A percentile compares a stretch with the other conserved stretches of the same genome.
Conservation (phyloP, 2,329 filamentous ascomycete genomes). For the Dactylellina leptospora region DNA sequence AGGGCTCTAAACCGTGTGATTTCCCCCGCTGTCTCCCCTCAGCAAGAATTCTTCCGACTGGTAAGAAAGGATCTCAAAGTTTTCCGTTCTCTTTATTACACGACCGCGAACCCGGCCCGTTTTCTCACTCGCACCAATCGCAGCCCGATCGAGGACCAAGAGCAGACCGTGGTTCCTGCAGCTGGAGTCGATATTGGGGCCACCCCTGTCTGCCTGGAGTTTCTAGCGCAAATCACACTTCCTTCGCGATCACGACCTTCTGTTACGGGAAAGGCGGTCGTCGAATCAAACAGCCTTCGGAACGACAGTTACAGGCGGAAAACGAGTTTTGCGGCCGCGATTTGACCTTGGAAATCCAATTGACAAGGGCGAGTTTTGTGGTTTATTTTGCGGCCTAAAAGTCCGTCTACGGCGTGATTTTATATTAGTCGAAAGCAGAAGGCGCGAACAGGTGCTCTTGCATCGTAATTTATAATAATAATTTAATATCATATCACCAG, state of each 20-base stretch:
- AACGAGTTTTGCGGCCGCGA: conserved; percentile 36
- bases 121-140: conserved; percentile 3
- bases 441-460: conserved; percentile 5
- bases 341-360: conserved; percentile 29
- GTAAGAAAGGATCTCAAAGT: background rate
- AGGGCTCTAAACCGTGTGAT: background rate
- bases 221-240: conserved; percentile 32
- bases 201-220: conserved; percentile 49
- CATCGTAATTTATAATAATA: background rate
- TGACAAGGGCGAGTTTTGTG: background rate
- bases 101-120: background rate
- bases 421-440: conserved; percentile 19
- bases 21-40: no score
- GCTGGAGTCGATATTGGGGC: conserved; percentile 28
- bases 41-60: background rate
- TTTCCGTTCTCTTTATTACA: background rate
- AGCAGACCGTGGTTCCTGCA: conserved; percentile 48
- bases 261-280: conserved; percentile 41
- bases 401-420: background rate
- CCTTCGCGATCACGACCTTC: conserved; percentile 40
- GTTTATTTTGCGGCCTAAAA: background rate
- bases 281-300: conserved; percentile 34
- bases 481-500: no score
- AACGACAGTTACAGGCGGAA: conserved; percentile 38
- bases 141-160: conserved; percentile 11